Conservation (phyloP, 768 basidiomycete species). For the Lyophyllum shimeji region DNA sequence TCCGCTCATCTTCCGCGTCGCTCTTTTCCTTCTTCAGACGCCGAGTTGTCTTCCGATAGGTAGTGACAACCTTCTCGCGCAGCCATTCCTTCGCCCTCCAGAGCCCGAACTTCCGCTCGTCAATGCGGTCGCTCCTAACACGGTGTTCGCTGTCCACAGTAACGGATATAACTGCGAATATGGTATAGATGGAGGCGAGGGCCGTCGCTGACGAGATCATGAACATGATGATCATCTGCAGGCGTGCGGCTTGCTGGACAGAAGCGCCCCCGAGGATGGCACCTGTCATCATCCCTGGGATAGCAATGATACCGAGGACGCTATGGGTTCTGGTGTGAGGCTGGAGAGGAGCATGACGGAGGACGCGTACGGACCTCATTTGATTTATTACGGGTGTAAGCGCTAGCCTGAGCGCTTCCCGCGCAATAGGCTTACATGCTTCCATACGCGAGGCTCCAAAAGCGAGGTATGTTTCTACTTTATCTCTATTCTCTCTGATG, state of each 20-base stretch:
- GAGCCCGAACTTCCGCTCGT: conserved; percentile 30
- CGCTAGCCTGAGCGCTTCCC: conserved; percentile 76
- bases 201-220: conserved; percentile 83
- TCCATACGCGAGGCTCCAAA: conserved; percentile 85
- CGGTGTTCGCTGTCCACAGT: conserved; percentile 71
- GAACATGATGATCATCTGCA: conserved; percentile 95
- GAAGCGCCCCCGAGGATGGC: conserved; percentile 85
- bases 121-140: conserved; percentile 62
- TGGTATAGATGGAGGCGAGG: conserved; percentile 65
- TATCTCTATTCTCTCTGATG: conserved; percentile 76
- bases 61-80: conserved; percentile 3
- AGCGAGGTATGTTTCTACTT: conserved; percentile 82
- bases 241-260: conserved; percentile 79
- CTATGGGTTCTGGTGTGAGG: conserved; percentile 30
- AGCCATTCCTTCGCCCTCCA: conserved; percentile 23
- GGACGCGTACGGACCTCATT: conserved; percentile 59
- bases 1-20: background rate
- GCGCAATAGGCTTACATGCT: conserved; percentile 77
- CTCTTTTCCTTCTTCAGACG: conserved; percentile 1
- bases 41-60: background rate
- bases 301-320: conserved; percentile 75
- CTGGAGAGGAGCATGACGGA: background rate
- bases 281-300: conserved; percentile 91
- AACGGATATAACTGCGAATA: conserved; percentile 56
- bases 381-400: conserved; percentile 81